phyloP scores from a whole-genome alignment of 192 early-diverging fungal species.

The Blastocladiella britannica region DNA sequence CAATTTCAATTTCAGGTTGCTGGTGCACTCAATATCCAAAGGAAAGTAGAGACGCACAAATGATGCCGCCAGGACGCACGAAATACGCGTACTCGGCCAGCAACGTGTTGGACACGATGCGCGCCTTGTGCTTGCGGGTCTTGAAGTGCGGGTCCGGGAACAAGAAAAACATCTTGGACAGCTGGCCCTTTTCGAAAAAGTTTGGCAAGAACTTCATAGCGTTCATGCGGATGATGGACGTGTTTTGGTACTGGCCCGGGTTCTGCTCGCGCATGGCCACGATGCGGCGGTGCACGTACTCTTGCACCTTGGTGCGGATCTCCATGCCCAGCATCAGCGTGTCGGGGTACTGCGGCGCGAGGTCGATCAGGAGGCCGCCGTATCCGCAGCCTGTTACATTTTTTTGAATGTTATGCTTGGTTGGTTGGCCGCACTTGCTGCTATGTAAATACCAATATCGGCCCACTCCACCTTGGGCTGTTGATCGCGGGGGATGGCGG shows the following conservation, averaged over 20 bases:
- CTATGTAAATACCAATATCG: constrained; percentile 87
- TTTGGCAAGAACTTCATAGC: constrained; percentile 97
- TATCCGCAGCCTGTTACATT: constrained; percentile 94
- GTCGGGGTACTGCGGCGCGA: constrained; percentile 78
- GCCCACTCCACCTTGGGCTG: constrained; percentile 63
- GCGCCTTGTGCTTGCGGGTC: constrained; percentile 90
- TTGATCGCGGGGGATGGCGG: constrained; percentile 11
- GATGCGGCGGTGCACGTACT: constrained; percentile 79
- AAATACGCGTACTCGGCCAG: constrained; percentile 95
- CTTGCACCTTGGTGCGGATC: constrained; percentile 84
- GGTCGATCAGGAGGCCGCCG: constrained; percentile 69
- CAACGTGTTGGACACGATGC: constrained; percentile 77
- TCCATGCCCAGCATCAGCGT: constrained; percentile 97
- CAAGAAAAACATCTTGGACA: constrained; percentile 91
- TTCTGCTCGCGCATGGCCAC: constrained; percentile 54
- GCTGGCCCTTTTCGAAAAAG: constrained; percentile 89
- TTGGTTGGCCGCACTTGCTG: too few relatives aligned
- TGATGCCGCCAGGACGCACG: constrained; percentile 62
- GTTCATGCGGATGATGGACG: constrained; percentile 92
- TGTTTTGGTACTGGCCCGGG: constrained; percentile 76
- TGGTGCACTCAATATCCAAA: too few relatives aligned
- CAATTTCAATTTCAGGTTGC: too few relatives aligned
- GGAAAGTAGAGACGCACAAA: too few relatives aligned
- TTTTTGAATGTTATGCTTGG: background rate
- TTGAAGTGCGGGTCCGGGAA: constrained; percentile 99